Conservation (phyloP, 2,329 filamentous ascomycete genomes). For the Hypoxylon sp. region DNA sequence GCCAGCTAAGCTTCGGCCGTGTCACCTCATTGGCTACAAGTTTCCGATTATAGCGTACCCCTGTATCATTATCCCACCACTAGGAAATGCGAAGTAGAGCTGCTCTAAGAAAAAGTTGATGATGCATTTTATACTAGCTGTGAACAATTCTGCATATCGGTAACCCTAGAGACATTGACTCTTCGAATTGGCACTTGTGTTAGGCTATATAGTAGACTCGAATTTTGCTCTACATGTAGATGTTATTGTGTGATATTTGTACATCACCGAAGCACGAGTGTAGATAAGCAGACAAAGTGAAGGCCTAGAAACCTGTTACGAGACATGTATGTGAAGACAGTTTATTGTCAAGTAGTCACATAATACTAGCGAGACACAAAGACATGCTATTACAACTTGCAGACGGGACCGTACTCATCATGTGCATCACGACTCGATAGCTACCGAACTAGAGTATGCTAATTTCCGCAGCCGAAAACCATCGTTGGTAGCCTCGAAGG, state of each 20-base stretch:
- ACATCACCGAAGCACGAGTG: no score
- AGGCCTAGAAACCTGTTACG: background rate
- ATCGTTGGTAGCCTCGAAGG: conserved; percentile 28
- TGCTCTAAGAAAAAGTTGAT: background rate
- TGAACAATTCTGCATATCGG: no score
- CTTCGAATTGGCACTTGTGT: no score
- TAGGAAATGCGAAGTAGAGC: background rate
- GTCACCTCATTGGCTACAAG: conserved; percentile 15
- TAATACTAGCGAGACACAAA: background rate
- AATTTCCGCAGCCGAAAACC: conserved; percentile 26
- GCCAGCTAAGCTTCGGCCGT: conserved; percentile 4
- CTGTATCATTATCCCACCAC: conserved; percentile 8
- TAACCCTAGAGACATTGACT: no score
- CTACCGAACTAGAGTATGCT: conserved; percentile 34
- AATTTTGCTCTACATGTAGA: no score
- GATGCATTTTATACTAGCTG: background rate
- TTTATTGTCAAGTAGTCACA: background rate
- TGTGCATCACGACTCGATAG: conserved; percentile 35
- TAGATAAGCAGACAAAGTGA: no score
- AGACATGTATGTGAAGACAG: background rate
- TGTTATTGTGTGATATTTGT: no score
- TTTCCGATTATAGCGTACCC: conserved; percentile 3
- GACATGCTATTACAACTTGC: background rate
- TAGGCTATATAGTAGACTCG: no score
- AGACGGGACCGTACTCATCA: conserved; percentile 4